Percentiles rank a stretch among this genome's conserved stretches.
Evolutionary conservation across 208 protist species (phyloP).

Genomic region (Eutreptiella sp.): DNA sequence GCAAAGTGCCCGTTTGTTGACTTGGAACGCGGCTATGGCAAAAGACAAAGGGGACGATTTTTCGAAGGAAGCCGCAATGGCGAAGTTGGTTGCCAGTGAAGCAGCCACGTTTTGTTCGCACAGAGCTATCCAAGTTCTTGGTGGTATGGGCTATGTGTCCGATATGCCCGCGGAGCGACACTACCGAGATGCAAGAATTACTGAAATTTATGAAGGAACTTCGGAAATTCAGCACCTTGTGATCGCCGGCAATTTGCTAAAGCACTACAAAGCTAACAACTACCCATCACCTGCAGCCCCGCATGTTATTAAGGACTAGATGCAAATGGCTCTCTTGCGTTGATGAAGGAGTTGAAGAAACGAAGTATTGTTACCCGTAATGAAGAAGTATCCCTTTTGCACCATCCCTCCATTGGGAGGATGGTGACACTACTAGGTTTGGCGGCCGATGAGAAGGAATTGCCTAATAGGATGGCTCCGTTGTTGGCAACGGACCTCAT

Average conservation of each 20-base stretch:
- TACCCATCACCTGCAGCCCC: too few species aligned
- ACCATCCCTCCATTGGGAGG: too few species aligned
- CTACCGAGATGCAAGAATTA: constrained; percentile 83
- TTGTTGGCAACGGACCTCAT: too few species aligned
- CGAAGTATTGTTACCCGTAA: too few species aligned
- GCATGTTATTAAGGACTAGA: constrained; percentile 38
- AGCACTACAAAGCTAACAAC: constrained; percentile 46
- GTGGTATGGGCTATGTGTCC: constrained; percentile 90
- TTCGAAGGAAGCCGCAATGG: constrained; percentile 87
- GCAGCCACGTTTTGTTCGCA: constrained; percentile 71
- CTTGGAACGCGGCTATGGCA: constrained; percentile 83
- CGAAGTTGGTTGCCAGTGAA: constrained; percentile 78
- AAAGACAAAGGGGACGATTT: constrained; percentile 73
- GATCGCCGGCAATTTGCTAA: constrained; percentile 82
- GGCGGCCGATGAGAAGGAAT: too few species aligned
- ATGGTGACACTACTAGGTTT: too few species aligned
- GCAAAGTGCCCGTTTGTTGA: constrained; percentile 64
- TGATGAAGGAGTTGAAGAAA: too few species aligned
- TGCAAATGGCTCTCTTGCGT: constrained; percentile 44
- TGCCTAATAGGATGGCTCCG: too few species aligned
- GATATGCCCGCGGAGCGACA: constrained; percentile 88
- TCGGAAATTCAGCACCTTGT: constrained; percentile 90
- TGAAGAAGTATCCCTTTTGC: too few species aligned
- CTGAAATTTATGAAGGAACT: constrained; percentile 87
- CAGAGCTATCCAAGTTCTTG: constrained; percentile 80